These are phyloP conservation scores for Euryodendron excelsum DNA, from an alignment of 148 eudicot species.

Conservation along the genomic window DNA sequence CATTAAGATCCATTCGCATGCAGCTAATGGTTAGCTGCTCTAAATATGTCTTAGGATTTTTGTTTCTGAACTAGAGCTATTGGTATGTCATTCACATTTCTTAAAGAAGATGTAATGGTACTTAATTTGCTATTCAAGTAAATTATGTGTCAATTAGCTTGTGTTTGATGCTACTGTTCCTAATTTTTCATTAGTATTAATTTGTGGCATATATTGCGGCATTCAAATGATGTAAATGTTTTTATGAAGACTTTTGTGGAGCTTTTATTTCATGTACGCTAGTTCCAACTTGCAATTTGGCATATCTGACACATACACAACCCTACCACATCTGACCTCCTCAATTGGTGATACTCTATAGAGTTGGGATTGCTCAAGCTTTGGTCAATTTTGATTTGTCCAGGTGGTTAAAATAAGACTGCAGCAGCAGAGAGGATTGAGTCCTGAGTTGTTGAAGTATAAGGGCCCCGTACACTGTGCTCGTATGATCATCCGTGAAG, in stretches of 20 bases:
- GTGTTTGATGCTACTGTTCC: background rate
- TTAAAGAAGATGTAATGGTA: background rate
- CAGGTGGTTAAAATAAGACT: conserved; percentile 95
- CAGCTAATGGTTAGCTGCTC: too few relatives aligned
- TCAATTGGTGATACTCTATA: background rate
- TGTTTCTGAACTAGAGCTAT: background rate
- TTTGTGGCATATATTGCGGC: background rate
- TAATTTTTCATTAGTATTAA: background rate
- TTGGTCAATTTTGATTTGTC: conserved; percentile 7
- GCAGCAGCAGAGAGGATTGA: conserved; percentile 88
- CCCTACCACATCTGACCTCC: background rate
- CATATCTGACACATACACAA: background rate
- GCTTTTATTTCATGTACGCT: too few relatives aligned
- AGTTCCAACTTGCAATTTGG: too few relatives aligned
- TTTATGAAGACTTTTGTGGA: background rate
- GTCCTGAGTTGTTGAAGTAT: conserved; percentile 70
- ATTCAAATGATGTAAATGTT: background rate
- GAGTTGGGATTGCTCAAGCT: background rate
- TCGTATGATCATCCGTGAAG: conserved; percentile 73
- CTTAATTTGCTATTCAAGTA: background rate
- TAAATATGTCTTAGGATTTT: too few relatives aligned
- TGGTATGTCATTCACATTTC: background rate
- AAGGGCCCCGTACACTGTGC: conserved; percentile 93
- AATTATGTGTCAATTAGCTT: background rate
- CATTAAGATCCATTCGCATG: too few relatives aligned